Evolutionary conservation across 1,139 yeast genomes (phyloP), one percentile per base, ranked within the genome.

Genomic region (Taphrina wiesneri): DNA sequence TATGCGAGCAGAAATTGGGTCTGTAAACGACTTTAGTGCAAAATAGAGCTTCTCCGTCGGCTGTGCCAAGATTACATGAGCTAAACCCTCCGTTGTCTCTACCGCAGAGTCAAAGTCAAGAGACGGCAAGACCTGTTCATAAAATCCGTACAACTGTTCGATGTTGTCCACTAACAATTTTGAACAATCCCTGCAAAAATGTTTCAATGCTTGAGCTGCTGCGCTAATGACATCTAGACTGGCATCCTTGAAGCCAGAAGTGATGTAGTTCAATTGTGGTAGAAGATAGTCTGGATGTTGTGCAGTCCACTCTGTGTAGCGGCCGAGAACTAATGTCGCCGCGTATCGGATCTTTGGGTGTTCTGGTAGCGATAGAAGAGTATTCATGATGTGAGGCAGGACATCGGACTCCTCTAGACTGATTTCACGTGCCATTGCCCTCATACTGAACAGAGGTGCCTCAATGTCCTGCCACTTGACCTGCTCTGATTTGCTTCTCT

Each of bases 371-470:
- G 84, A 85, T 26, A 86, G 83, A 56, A 90, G 78, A 68, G 81
- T 77, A 56, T 84, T 81, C 96, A 92, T 85, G 70, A 93, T 85
- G 67, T 85, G 84, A 0, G 98, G 97, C 70, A 93, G 77, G 4
- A 88, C 83, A 46, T 80, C 81, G 67, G 84, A 82, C 73, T 91
- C 97, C 64, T 80, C 82, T 19, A 81, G 76, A 3, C 90, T 84
- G 15, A 95, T 90, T 74, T 89, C 97, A 70, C 91, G 87, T 0
- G 98, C 99, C 96, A 95, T 91, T 0, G 96, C 87, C 72, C 99
- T 84, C 82, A 93, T 82, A 34, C 92, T 84, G 73, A 95, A 95
- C 63, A 95, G 79, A 3, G 97, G 88, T 0, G 97, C 96, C 77
- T 95, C 99, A 67, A 91, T 80, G 56, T 83, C 81, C 77, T 92